Evolutionary conservation across 2,329 filamentous ascomycete genomes (phyloP), one percentile per base, ranked within the genome.

Genomic region (Xylariales sp.): DNA sequence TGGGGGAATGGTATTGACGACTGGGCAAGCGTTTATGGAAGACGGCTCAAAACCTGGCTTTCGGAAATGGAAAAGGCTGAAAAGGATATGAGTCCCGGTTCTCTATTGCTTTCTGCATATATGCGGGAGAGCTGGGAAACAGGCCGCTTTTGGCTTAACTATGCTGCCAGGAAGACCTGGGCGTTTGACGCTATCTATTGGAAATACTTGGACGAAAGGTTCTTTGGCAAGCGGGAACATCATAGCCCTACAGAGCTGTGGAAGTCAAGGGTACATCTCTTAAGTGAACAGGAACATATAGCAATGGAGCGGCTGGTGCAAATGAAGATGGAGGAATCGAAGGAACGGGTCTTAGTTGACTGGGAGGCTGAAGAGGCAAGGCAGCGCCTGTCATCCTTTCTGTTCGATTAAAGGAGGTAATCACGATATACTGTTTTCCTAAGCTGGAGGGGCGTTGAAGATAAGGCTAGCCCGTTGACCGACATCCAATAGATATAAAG

Each of bases 81-180:
- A 38, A 28, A 44, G n/a, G 51, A 54, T 20, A 33, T 36, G 16
- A 18, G 12, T 12, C 9, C 5, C 14, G 9, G 34, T 6, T 36
- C 15, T 24, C 16, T 40, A 1, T 42, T 40, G 2, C 53, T 66
- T 9, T 66, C 61, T 0, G 42, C 31, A n/a, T 51, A 58, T 8
- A 67, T 68, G 63, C 43, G 54, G 5, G 50, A 62, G 22, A 64
- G 59, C 44, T 66, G 61, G 64, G 56, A 62, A 18, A 60, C 47
- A 4, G 44, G 52, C 8, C 46, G 50, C 1, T 64, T 60, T 48
- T 57, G 56, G 56, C 16, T 65, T n/a, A 59, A 51, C 39, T 64
- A 63, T 21, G 62, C 57, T 3, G 58, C 56, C 3, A 58, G 59
- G 34, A 63, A 62, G 28, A 63, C 59, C 40, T 66, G 59, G 59